Evolutionary conservation across 495 filamentous ascomycete genomes (phyloP).

Genomic region (Penicillium manginii): DNA sequence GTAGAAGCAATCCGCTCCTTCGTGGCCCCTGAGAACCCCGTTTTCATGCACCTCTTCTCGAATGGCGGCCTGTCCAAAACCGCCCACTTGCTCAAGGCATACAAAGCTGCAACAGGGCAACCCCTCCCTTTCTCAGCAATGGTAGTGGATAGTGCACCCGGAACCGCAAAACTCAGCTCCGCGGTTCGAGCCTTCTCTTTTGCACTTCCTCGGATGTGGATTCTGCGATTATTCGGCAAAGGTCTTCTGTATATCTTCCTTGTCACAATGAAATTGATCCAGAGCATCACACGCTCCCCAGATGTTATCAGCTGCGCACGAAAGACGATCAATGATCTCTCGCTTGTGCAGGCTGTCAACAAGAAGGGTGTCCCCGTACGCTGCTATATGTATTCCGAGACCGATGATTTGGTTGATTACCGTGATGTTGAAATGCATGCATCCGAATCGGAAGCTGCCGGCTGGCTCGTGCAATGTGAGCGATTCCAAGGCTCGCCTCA

Average conservation of each 20-base stretch:
- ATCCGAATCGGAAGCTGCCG: conserved; percentile 35
- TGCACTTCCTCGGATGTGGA: conserved; percentile 36
- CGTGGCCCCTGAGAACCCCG: conserved; percentile 27
- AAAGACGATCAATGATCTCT: conserved; percentile 33
- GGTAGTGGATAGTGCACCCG: conserved; percentile 49
- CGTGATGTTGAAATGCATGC: conserved; percentile 50
- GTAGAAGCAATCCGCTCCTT: conserved; percentile 37
- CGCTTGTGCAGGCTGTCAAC: conserved; percentile 29
- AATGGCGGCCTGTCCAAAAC: conserved; percentile 45
- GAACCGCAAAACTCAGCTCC: conserved; percentile 31
- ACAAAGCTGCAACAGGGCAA: conserved; percentile 33
- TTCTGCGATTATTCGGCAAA: conserved; percentile 36
- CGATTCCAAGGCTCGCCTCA: conserved; percentile 44
- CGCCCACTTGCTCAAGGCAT: conserved; percentile 37
- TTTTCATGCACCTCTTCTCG: conserved; percentile 49
- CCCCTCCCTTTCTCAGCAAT: conserved; percentile 39
- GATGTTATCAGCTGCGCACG: conserved; percentile 35
- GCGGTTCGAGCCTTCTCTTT: conserved; percentile 42
- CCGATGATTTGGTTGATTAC: conserved; percentile 44
- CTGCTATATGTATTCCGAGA: conserved; percentile 52
- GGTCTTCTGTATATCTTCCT: conserved; percentile 30
- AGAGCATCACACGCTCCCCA: conserved; percentile 17
- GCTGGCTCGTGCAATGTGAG: conserved; percentile 42
- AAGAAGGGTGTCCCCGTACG: conserved; percentile 19
- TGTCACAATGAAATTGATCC: conserved; percentile 16